Base-by-base conservation (phyloP, 1,139 yeast genomes). In the Suzukiozyma palmioleophila region DNA sequence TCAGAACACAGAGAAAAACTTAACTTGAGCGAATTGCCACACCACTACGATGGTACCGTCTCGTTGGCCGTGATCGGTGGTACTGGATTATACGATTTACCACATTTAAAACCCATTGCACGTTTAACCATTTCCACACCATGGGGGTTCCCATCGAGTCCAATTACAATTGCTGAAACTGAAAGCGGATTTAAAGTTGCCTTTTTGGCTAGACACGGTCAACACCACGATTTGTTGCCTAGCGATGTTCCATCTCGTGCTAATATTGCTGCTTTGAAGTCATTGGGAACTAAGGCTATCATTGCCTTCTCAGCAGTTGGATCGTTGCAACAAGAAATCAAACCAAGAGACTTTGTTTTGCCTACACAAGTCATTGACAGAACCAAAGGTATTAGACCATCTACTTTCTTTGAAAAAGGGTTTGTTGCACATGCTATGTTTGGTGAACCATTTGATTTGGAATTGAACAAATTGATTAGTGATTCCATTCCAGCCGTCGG, bases 301-400 rank as follows among this genome's bases (percentile, higher is more conserved):
- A 69, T 92, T 43, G 96, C 98, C 14, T 92, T 92, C 61, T 80
- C 92, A 43, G 97, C 98, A 1, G 98, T 94, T 26, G 99, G 99
- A 1, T 90, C 97, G 2, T 75, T 92, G 52, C 95, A 84, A 60
- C 85, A 76, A 48, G 88, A 88, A 48, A 88, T 92, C 62, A 79
- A 76, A 52, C 98, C 98, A 35, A 77, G 97, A 50, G 97, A 92
- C 63, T 92, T 92, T 57, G 97, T 92, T 13, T 67, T 92, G 39
- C 97, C 98, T 31, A 90, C 86, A 48, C 99, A 92, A 69, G 77
- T 92, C 54, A 90, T 94, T 54, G 99, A 92, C 62, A 79, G 98
- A 61, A 92, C 99, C 36, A 90, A 92, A 68, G 97, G 97, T 12
- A 83, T 88, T 53, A 77, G 99, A 53, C 84, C 88, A 13, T 80